Base-by-base conservation (phyloP, 2,329 filamentous ascomycete genomes). In the Exophiala lecanii-corni region DNA sequence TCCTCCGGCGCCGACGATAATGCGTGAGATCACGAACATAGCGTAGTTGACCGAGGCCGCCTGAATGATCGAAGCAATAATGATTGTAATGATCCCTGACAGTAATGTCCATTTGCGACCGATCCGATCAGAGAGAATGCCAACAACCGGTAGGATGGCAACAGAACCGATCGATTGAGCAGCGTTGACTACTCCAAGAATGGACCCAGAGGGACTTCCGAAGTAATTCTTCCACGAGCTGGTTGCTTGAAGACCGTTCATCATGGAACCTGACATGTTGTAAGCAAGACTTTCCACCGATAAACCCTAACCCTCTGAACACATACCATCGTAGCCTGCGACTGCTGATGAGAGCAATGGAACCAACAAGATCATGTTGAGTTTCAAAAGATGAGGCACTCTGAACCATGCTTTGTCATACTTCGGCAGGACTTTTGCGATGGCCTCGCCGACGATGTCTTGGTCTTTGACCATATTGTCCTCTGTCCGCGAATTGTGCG, bases 1-100 rank as follows among this genome's bases (percentile, higher is more conserved):
- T 36, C 62, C 62, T 38, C 82, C 81, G 55, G 86, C 84, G 45
- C 82, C 82, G 19, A 82, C 71, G 35, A 82, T 62, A 53, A 81
- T 77, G 31, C 79, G 73, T 30, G 76, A 78, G 12, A 67, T 74
- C 55, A 79, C 70, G 53, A 77, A 81, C 68, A 78, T 53, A 3
- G 45, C 50, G 30, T 55, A 47, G 39, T 56, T 59, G 19, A 44
- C 48, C 9, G 54, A 47, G n/a, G 56, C 48, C 7, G 47, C 49
- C 37, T 59, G 56, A 20, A 61, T 45, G 7, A 63, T 49, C 21
- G 64, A 68, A 40, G 67, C 71, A 12, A 66, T 36, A 47, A 71
- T 56, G 65, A 73, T 70, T 45, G 73, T 58, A 7, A 64, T 9
- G 49, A 66, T 69, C 19, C 71, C 71, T 46, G 69, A 67, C 37